Conservation (phyloP, 2,329 filamentous ascomycete genomes). For the Blumeria hordei region DNA sequence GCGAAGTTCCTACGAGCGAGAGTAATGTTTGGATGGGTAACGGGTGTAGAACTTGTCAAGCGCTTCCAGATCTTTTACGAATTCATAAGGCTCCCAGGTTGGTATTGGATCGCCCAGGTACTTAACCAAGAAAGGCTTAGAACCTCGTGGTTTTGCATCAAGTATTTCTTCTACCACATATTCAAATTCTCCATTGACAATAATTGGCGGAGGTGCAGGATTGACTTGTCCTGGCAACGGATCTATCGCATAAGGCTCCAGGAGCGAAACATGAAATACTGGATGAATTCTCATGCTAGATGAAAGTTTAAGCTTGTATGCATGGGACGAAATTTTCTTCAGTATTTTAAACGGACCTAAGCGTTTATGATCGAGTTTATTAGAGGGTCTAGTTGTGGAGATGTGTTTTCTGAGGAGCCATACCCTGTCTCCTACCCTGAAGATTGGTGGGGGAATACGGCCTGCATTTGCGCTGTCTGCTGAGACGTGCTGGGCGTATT, state of each 20-base stretch:
- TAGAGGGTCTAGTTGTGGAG: background rate
- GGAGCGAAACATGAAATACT: slow-evolving; percentile 3
- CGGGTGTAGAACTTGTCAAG: background rate
- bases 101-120: background rate
- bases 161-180: background rate
- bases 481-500: background rate
- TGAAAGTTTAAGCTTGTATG: slow-evolving; percentile 1
- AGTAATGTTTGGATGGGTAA: background rate
- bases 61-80: background rate
- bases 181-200: background rate
- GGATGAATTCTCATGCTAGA: slow-evolving; percentile 2
- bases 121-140: background rate
- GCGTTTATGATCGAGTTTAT: slow-evolving; percentile 2
- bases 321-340: background rate
- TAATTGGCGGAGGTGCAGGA: background rate
- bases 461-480: background rate
- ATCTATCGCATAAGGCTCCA: background rate
- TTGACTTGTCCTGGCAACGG: background rate
- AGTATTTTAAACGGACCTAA: slow-evolving; percentile 2
- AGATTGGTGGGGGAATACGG: background rate
- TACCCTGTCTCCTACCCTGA: background rate
- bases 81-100: background rate
- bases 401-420: slow-evolving; percentile 1
- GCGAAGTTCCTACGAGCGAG: background rate
- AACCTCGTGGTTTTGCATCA: background rate